phyloP scores from a whole-genome alignment of 257 asterid species.

The Scutellaria galericulata region DNA sequence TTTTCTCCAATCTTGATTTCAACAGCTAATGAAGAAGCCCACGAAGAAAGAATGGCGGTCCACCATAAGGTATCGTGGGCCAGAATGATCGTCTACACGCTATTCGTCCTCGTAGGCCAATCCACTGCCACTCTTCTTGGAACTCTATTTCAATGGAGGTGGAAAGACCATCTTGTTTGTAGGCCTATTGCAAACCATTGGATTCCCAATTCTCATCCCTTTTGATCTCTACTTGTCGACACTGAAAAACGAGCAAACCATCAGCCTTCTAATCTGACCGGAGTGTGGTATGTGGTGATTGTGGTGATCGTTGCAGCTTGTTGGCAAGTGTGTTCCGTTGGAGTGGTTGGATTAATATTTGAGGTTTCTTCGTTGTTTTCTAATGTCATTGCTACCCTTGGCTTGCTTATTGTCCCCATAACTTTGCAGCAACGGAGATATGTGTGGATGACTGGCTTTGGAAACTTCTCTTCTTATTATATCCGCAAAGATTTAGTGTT shows the following conservation, averaged over 20 bases:
- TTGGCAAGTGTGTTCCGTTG: constrained; percentile 51
- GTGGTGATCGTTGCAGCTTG: constrained; percentile 37
- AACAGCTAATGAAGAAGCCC: constrained; percentile 33
- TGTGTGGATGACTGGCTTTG: constrained; percentile 99
- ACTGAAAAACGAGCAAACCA: neutral
- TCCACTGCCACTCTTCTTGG: constrained; percentile 54
- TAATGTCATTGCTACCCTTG: constrained; percentile 46
- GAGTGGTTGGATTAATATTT: constrained; percentile 43
- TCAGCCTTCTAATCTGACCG: constrained; percentile 28
- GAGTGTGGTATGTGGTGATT: neutral
- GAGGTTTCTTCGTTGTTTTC: constrained; percentile 54
- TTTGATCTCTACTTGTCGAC: constrained; percentile 35
- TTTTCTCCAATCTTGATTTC: too few species aligned
- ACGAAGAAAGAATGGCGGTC: constrained; percentile 10
- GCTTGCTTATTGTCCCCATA: constrained; percentile 61
- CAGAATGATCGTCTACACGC: constrained; percentile 38
- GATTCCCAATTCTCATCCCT: constrained; percentile 64
- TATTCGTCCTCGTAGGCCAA: constrained; percentile 52
- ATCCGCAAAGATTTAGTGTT: constrained; percentile 90
- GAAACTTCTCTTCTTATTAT: constrained; percentile 95
- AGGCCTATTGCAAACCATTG: constrained; percentile 51
- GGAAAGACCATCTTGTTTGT: constrained; percentile 58
- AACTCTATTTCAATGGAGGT: constrained; percentile 56
- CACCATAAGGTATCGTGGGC: constrained; percentile 44
- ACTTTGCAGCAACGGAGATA: constrained; percentile 96